Base-by-base conservation (phyloP, 495 filamentous ascomycete genomes). In the Aspergillus nidulans region DNA sequence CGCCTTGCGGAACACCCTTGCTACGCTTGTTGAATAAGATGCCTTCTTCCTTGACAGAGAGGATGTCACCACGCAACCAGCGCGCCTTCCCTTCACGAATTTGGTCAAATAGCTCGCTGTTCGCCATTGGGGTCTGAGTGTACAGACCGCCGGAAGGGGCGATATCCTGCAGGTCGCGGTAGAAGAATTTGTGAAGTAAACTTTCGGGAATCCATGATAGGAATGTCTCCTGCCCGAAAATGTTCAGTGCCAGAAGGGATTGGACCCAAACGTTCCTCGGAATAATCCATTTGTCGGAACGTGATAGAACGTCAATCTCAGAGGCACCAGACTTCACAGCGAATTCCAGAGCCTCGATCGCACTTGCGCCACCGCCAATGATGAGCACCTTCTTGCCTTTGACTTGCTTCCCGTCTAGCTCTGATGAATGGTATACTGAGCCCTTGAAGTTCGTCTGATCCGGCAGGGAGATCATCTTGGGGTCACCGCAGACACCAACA, bases 201-300 rank as follows among this genome's bases (percentile, higher is more conserved):
- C 77, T 72, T 64, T 94, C 90, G 0, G 90, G 89, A 50, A 95
- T 88, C 78, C 80, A 90, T 23, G 86, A 87, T 44, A 91, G 65
- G 1, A 77, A 64, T 0, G 86, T 90, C 70, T 94, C 87, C 58
- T 85, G 79, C 6, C 90, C 89, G 57, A 91, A 87, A 52, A 92
- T 79, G 63, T 95, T 95, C 55, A 89, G 67, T 1, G 86, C 77
- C 10, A 95, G 76, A 19, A 94, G 74, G 7, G 84, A 77, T 64
- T 94, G 86, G 28, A 91, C 75, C 13, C 92, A 36, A 3, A 86
- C 72, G 58, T 92, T 91, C 13, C 90, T 82, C 3, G 89, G 90
- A 51, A 94, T 92, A 49, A 94, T 86, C 90, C 90, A 94, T 72
- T 94, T 94, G 63, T 94, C 90, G 21, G 82, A 85, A 15, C 90